These are phyloP conservation scores for Cardiospermum halicacabum DNA, from an alignment of 345 rosid genomes.

Conservation along the genomic window DNA sequence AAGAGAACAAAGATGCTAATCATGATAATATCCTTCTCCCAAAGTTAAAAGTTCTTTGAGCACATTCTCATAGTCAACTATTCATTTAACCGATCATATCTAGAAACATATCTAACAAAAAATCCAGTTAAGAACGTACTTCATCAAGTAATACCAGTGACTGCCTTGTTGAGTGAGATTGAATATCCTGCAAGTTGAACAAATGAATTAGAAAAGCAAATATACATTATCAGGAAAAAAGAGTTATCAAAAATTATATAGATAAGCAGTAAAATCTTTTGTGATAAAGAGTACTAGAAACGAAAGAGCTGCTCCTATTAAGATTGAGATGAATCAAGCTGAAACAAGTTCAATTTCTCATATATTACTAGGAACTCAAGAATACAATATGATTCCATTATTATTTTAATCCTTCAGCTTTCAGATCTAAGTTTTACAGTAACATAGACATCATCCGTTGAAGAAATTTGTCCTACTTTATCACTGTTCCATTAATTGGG, in stretches of 20 bases:
- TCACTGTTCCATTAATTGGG: not conserved
- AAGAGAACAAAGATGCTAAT: conserved; percentile 9
- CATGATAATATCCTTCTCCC: conserved; percentile 1
- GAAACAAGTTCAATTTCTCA: not conserved
- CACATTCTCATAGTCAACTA: not conserved
- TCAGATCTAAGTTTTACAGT: not conserved
- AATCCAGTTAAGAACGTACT: conserved; percentile 39
- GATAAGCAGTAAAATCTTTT: conserved; percentile 5
- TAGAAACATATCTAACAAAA: conserved; percentile 2
- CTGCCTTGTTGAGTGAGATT: conserved; percentile 59
- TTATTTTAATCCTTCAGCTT: not conserved
- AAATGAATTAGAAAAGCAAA: conserved; percentile 4
- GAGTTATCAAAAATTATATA: not conserved
- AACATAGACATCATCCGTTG: not conserved
- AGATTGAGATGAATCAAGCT: not conserved
- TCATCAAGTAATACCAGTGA: conserved; percentile 91
- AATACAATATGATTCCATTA: not conserved
- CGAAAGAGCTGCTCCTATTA: not conserved
- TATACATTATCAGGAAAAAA: not conserved
- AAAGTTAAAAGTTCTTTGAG: not conserved
- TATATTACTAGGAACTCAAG: not conserved
- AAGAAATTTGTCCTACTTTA: not conserved
- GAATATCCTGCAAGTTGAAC: conserved; percentile 61
- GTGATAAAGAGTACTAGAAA: not conserved
- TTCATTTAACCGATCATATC: not conserved